Conservation (phyloP, 2,329 filamentous ascomycete species). For the Cladophialophora psammophila region DNA sequence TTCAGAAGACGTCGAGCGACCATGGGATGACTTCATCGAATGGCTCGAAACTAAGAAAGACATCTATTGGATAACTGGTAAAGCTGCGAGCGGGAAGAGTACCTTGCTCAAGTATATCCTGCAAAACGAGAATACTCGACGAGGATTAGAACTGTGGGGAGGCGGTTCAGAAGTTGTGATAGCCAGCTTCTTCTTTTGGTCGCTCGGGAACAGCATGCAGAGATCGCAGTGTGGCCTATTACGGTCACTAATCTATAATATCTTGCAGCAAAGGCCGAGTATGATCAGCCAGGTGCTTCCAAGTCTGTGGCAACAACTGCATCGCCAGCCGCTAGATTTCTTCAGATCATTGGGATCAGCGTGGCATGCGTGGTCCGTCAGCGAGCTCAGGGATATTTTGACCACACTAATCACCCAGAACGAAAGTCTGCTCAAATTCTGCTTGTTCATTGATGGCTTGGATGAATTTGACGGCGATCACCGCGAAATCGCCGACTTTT, state of each 20-base stretch:
- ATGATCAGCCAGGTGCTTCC: too few relatives aligned
- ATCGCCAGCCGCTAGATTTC: background rate
- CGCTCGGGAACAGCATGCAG: background rate
- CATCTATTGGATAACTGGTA: conserved; percentile 1
- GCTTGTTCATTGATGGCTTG: background rate
- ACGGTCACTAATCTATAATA: background rate
- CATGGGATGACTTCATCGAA: background rate
- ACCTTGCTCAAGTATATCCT: background rate
- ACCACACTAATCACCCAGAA: background rate
- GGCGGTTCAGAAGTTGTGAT: background rate
- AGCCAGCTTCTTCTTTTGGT: background rate
- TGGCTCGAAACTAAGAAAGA: background rate
- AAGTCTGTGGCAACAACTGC: background rate
- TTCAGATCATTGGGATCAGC: background rate
- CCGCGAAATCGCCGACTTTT: background rate
- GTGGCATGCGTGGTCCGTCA: background rate
- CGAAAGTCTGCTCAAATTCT: background rate
- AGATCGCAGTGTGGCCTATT: background rate
- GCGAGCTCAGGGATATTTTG: background rate
- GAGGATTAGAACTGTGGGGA: background rate
- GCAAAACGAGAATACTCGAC: background rate
- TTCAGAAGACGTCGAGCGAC: background rate
- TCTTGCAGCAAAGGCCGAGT: background rate
- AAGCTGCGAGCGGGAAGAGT: background rate
- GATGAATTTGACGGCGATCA: background rate